A percentile compares a stretch with the other conserved stretches of the same genome.
Evolutionary conservation across 2,329 filamentous ascomycete genomes (phyloP).

Genomic region (Rutstroemia sp.): DNA sequence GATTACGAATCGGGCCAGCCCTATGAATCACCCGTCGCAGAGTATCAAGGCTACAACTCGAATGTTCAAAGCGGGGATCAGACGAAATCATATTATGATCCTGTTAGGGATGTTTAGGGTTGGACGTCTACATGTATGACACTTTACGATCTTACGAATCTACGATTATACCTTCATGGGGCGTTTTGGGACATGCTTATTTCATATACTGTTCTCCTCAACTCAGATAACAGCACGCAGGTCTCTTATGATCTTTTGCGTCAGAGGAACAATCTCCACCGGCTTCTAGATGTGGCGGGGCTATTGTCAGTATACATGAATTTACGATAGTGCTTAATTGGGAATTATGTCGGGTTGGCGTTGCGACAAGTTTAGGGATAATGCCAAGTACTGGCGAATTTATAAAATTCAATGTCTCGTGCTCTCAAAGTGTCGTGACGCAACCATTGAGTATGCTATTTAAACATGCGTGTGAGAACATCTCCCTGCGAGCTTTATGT

Average conservation of each 20-base stretch:
- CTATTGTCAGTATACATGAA: neutral
- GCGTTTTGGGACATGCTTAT: neutral
- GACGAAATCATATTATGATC: constrained; percentile 13
- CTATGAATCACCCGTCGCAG: neutral
- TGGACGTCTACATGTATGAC: neutral
- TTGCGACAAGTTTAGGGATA: neutral
- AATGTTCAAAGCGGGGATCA: neutral
- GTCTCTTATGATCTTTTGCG: too few species aligned
- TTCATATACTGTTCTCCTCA: neutral
- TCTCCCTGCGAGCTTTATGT: too few species aligned
- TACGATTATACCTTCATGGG: neutral
- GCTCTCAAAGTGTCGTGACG: too few species aligned
- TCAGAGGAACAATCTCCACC: too few species aligned
- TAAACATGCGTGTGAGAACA: too few species aligned
- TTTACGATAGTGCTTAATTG: neutral
- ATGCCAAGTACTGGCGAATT: neutral
- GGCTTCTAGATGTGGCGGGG: neutral
- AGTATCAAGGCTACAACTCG: neutral
- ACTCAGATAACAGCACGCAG: too few species aligned
- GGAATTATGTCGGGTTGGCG: neutral
- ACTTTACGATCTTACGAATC: neutral
- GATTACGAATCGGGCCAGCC: neutral
- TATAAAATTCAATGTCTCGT: too few species aligned
- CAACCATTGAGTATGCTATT: too few species aligned
- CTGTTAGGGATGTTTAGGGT: constrained; percentile 13